These are phyloP conservation scores for Chondrostereum purpureum DNA, from an alignment of 1,284 basidiomycete genomes.

Conservation along the genomic window DNA sequence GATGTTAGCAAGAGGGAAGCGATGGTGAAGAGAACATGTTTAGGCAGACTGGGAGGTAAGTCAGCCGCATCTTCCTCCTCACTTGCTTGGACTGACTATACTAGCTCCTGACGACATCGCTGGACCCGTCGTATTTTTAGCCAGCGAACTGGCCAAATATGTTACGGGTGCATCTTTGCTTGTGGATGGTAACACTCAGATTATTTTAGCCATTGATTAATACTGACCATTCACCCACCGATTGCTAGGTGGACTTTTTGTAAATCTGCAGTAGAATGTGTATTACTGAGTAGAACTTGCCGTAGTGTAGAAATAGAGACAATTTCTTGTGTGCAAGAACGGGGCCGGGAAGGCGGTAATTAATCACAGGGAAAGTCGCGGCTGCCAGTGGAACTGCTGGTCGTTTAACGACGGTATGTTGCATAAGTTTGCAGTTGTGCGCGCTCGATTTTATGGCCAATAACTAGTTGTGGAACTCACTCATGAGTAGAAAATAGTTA, in stretches of 20 bases:
- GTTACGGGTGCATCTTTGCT: constrained; percentile 65
- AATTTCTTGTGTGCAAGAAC: too few species aligned
- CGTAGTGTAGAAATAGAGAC: too few species aligned
- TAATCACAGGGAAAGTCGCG: too few species aligned
- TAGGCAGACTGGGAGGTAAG: constrained; percentile 63
- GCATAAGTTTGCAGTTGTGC: constrained; percentile 59
- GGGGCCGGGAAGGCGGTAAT: too few species aligned
- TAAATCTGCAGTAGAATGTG: constrained; percentile 62
- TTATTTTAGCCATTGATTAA: too few species aligned
- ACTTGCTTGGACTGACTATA: too few species aligned
- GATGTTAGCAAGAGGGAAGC: constrained; percentile 54
- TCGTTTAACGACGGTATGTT: too few species aligned
- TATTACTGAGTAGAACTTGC: not conserved
- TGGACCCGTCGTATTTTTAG: constrained; percentile 72
- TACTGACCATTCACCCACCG: too few species aligned
- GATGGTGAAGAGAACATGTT: constrained; percentile 62
- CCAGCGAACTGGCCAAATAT: constrained; percentile 70
- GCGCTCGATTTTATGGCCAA: constrained; percentile 54
- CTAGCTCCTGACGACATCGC: constrained; percentile 68
- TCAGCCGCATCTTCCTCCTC: too few species aligned
- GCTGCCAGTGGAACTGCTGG: too few species aligned
- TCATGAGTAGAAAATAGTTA: constrained; percentile 28
- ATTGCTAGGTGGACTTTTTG: constrained; percentile 67
- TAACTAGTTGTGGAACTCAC: not conserved
- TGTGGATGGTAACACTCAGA: constrained; percentile 45